A percentile compares a stretch with the other conserved stretches of the same genome.
These are phyloP conservation scores for Rutstroemia sp. DNA, from an alignment of 2,329 filamentous ascomycete genomes.

Conservation along the genomic window DNA sequence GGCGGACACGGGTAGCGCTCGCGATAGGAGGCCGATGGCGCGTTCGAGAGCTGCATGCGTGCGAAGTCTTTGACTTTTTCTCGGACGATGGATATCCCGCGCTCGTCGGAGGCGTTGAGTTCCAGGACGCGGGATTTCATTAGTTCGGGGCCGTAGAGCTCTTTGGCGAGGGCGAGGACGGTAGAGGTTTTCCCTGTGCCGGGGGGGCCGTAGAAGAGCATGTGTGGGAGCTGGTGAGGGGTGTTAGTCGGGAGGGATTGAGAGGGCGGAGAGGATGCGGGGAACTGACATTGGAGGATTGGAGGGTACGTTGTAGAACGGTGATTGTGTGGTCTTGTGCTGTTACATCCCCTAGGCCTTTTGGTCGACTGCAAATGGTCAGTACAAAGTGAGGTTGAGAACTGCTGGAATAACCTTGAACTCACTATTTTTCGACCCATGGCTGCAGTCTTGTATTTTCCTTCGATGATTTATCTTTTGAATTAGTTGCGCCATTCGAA, in stretches of 20 bases:
- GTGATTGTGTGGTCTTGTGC: conserved; percentile 96
- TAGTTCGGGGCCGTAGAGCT: conserved; percentile 92
- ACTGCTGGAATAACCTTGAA: neutral
- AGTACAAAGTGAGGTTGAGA: conserved; percentile 18
- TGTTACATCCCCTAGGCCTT: conserved; percentile 87
- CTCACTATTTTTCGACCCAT: conserved; percentile 99
- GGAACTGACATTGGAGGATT: conserved; percentile 73
- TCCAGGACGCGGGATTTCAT: conserved; percentile 94
- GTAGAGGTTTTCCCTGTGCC: conserved; percentile 98
- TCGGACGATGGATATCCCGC: conserved; percentile 91
- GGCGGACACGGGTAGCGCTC: conserved; percentile 83
- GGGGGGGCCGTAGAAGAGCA: conserved; percentile 98
- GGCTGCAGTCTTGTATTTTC: conserved; percentile 67
- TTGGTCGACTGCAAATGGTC: conserved; percentile 66
- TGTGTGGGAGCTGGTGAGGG: conserved; percentile 72
- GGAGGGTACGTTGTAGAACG: conserved; percentile 83
- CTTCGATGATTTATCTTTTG: conserved; percentile 58
- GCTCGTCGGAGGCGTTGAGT: conserved; percentile 97
- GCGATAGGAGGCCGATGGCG: conserved; percentile 55
- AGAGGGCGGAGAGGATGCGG: neutral
- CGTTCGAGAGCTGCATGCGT: conserved; percentile 81
- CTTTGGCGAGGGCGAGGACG: conserved; percentile 91
- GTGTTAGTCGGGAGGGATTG: conserved; percentile 12
- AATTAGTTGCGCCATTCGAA: conserved; percentile 48
- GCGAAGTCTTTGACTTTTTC: conserved; percentile 99